phyloP scores from a whole-genome alignment of 1,139 yeast species.

The Candida sanyaensis region DNA sequence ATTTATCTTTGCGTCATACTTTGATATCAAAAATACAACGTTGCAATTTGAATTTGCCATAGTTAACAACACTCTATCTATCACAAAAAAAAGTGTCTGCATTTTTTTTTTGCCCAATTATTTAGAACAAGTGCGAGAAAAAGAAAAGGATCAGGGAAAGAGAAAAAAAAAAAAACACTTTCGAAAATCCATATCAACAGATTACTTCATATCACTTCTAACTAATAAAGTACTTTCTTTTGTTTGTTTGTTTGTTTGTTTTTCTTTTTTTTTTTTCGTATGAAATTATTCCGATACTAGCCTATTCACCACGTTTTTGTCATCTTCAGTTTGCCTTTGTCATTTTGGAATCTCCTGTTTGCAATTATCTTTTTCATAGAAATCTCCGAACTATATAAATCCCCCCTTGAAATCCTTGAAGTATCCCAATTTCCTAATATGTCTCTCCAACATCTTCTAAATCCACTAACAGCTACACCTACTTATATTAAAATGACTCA shows the following conservation, averaged over 20 bases:
- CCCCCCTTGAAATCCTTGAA: background rate
- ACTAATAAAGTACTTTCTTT: background rate
- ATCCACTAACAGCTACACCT: constrained; percentile 23
- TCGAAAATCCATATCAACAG: background rate
- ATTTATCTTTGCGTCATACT: too few relatives aligned
- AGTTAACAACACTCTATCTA: background rate
- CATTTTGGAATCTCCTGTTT: background rate
- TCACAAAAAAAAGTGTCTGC: constrained; percentile 9
- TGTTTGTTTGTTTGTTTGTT: too few relatives aligned
- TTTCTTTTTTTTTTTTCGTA: background rate
- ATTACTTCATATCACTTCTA: background rate
- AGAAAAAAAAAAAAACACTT: background rate
- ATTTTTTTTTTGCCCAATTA: background rate
- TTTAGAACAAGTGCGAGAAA: background rate
- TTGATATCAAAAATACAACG: constrained; percentile 15
- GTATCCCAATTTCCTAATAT: background rate
- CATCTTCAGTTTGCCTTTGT: background rate
- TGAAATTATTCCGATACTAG: background rate
- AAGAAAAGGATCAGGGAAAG: background rate
- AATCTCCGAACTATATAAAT: background rate
- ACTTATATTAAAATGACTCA: constrained; percentile 24
- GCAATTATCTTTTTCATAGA: background rate
- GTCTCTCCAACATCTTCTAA: constrained; percentile 24
- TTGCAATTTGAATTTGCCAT: constrained; percentile 13
- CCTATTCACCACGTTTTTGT: background rate